Evolutionary conservation across 2,329 filamentous ascomycete species (phyloP), one percentile per base, ranked within the genome.

Genomic region (Talaromyces marneffei): DNA sequence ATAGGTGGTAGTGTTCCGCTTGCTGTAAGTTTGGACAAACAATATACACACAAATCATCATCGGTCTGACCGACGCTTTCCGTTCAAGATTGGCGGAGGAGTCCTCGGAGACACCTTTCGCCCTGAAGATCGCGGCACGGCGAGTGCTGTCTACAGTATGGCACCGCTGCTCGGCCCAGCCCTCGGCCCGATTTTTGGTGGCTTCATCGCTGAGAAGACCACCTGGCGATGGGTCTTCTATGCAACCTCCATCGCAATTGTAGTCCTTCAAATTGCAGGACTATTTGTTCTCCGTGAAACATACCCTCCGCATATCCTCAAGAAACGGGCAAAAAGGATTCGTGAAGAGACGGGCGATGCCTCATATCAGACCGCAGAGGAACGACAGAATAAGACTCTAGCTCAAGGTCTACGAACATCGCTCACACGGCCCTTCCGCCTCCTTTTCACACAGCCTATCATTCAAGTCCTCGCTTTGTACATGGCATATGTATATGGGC

Each of bases 221-320:
- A 85, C 82, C 0, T 91, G 88, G 89, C 81, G 87, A 33, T 91
- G 88, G 88, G 83, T 85, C 5, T 91, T 91, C 75, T 89, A 83
- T 74, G 79, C 84, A 0, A 88, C 85, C 0, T 83, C 85, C 1
- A 86, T 90, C 60, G 78, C 78, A 27, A 84, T 85, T 61, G 87
- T 79, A 1, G 63, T 83, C 10, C 82, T 90, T 57, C 86, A 89
- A 69, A 62, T 29, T 20, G 31, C 23, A 29, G 33, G 33, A 2
- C 6, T 52, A 53, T 82, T 87, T 70, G 81, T 87, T 65, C 33
- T 52, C 4, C 44, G 16, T 20, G 57, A 59, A 29, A 52, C 57
- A 16, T 59, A 58, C 20, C 39, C 8, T 16, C 56, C 56, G 9
- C 14, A 2, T 6, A 33, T 57, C 39, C 54, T 57, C n/a, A 44